Conservation (phyloP, 345 rosid species). For the Syzygium jambos region DNA sequence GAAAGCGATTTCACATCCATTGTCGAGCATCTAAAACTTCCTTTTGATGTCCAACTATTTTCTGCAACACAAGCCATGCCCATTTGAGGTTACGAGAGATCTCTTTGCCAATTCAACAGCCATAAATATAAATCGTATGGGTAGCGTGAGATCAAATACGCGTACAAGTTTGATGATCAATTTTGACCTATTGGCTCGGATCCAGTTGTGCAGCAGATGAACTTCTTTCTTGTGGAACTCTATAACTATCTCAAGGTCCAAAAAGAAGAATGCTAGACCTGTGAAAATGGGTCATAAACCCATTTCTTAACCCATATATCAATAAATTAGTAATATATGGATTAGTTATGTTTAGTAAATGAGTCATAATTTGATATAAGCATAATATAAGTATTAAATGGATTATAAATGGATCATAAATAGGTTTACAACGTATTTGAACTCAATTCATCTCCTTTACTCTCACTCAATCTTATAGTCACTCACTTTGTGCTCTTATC, state of each 20-base stretch:
- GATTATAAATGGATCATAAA: too few species aligned
- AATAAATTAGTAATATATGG: too few species aligned
- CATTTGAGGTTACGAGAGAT: fast-evolving
- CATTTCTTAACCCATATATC: too few species aligned
- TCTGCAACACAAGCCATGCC: fast-evolving
- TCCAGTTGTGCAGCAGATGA: fast-evolving
- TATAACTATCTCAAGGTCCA: background rate
- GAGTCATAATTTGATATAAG: too few species aligned
- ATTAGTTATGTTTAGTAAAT: too few species aligned
- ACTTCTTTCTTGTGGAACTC: fast-evolving
- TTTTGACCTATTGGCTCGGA: background rate
- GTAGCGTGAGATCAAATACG: background rate
- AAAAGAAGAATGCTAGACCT: background rate
- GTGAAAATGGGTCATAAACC: too few species aligned
- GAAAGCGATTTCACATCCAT: too few species aligned
- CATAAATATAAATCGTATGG: background rate
- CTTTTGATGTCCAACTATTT: fast-evolving
- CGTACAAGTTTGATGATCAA: background rate
- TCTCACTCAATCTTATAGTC: too few species aligned
- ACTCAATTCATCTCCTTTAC: too few species aligned
- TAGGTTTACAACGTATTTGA: too few species aligned
- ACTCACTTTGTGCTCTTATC: too few species aligned
- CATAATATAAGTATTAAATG: too few species aligned
- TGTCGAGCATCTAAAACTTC: background rate
- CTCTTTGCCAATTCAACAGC: background rate